A percentile compares a stretch with the other conserved stretches of the same genome.
Evolutionary conservation across 352 stramenopile species (phyloP).

Genomic region (Phytophthora palmivora): DNA sequence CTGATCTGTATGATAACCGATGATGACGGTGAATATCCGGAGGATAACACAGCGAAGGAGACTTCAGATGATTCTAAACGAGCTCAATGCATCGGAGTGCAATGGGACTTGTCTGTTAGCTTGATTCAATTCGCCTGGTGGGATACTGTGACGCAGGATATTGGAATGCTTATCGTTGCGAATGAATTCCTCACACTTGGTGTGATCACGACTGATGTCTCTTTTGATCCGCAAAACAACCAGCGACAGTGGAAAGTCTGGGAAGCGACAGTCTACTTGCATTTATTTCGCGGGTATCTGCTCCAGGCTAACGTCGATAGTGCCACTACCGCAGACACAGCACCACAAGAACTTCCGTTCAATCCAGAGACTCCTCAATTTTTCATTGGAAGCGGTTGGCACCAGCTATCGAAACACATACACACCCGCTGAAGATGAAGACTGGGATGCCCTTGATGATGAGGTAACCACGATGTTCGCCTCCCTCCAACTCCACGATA

Average conservation of each 20-base stretch:
- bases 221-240: not conserved
- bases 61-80: constrained; percentile 5
- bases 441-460: constrained; percentile 34
- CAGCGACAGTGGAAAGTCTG: constrained; percentile 47
- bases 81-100: constrained; percentile 50
- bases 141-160: constrained; percentile 65
- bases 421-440: constrained; percentile 17
- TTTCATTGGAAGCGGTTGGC: constrained; percentile 68
- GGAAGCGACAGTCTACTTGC: constrained; percentile 68
- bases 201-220: constrained; percentile 12
- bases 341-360: constrained; percentile 38
- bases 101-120: constrained; percentile 74
- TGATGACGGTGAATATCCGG: constrained; percentile 39
- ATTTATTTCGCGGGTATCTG: constrained; percentile 65
- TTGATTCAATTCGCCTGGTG: constrained; percentile 70
- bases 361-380: constrained; percentile 44
- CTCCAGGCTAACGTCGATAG: constrained; percentile 38
- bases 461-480: constrained; percentile 38
- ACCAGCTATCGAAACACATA: constrained; percentile 65
- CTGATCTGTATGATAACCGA: constrained; percentile 59
- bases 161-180: constrained; percentile 51
- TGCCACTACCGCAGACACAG: constrained; percentile 7
- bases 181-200: constrained; percentile 73
- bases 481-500: constrained; percentile 27
- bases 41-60: not conserved